Percentiles rank a stretch among this genome's conserved stretches.
These are phyloP conservation scores for Cryphonectria carpinicola DNA, from an alignment of 2,329 filamentous ascomycete genomes.

Conservation along the genomic window DNA sequence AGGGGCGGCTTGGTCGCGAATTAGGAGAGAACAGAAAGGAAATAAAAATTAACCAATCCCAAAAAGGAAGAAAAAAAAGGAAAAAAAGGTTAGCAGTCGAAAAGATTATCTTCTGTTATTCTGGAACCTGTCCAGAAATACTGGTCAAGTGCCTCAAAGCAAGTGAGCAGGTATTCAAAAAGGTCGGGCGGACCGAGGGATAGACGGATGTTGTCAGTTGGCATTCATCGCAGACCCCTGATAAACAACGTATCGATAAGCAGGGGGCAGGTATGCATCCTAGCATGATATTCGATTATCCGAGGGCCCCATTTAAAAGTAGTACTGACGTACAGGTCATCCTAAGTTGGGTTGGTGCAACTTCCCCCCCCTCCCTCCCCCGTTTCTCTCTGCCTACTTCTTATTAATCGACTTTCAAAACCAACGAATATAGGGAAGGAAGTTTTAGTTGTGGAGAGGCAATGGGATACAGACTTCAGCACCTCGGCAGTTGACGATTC, in stretches of 20 bases:
- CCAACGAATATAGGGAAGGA: background rate
- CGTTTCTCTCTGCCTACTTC: background rate
- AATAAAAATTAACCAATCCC: background rate
- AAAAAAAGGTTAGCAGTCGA: background rate
- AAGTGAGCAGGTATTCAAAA: background rate
- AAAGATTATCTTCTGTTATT: background rate
- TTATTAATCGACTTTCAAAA: background rate
- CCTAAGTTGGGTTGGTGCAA: background rate
- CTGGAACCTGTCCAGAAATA: background rate
- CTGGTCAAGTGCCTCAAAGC: background rate
- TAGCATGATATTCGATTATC: background rate
- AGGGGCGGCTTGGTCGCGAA: background rate
- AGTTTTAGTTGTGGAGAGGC: background rate
- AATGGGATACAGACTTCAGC: background rate
- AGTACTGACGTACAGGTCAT: background rate
- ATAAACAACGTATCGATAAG: conserved; percentile 2
- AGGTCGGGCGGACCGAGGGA: background rate
- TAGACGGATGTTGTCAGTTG: background rate
- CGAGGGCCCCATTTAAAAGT: background rate
- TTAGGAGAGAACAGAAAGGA: background rate
- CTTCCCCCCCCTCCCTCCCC: too few relatives aligned
- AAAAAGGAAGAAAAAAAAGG: background rate
- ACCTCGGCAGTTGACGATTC: background rate
- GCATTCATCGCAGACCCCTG: background rate
- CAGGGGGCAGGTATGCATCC: background rate